phyloP scores from a whole-genome alignment of 768 basidiomycete species.

The Lactifluus echinatus region DNA sequence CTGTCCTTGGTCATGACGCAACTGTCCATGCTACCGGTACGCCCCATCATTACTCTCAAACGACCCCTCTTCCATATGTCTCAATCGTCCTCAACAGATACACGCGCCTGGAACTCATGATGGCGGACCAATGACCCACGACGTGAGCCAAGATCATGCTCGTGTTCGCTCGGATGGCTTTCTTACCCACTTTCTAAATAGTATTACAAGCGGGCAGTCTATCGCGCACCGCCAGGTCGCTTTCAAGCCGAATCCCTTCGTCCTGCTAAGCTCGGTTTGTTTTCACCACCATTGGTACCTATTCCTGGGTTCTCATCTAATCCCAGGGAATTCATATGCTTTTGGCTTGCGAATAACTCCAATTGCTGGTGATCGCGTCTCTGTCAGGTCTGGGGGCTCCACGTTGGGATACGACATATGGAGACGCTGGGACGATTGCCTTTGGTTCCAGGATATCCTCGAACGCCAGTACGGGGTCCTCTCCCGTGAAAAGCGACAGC shows the following conservation, averaged over 20 bases:
- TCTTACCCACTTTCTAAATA: conserved; percentile 21
- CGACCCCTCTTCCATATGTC: not conserved
- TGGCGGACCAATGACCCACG: not conserved
- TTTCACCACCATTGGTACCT: not conserved
- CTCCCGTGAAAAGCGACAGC: conserved; percentile 58
- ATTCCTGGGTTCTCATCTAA: not conserved
- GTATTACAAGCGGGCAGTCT: conserved; percentile 18
- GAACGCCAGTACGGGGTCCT: conserved; percentile 56
- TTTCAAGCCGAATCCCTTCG: conserved; percentile 7
- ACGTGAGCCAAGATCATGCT: conserved; percentile 5
- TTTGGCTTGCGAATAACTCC: conserved; percentile 25
- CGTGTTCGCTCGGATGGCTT: not conserved
- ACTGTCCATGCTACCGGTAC: conserved; percentile 2
- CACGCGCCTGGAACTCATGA: not conserved
- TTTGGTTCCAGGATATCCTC: conserved; percentile 63
- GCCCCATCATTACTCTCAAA: conserved; percentile 13
- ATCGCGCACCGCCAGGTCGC: conserved; percentile 5
- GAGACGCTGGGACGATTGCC: conserved; percentile 77
- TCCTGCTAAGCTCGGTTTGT: conserved; percentile 22
- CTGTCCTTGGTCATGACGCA: too few relatives aligned
- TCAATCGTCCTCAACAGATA: not conserved
- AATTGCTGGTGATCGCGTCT: conserved; percentile 8
- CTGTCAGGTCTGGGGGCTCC: conserved; percentile 23
- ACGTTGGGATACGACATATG: conserved; percentile 60
- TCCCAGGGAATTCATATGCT: conserved; percentile 17